Evolutionary conservation across 2,329 filamentous ascomycete genomes (phyloP), one percentile per base, ranked within the genome.

Genomic region (Cladosporium cucumerinum): DNA sequence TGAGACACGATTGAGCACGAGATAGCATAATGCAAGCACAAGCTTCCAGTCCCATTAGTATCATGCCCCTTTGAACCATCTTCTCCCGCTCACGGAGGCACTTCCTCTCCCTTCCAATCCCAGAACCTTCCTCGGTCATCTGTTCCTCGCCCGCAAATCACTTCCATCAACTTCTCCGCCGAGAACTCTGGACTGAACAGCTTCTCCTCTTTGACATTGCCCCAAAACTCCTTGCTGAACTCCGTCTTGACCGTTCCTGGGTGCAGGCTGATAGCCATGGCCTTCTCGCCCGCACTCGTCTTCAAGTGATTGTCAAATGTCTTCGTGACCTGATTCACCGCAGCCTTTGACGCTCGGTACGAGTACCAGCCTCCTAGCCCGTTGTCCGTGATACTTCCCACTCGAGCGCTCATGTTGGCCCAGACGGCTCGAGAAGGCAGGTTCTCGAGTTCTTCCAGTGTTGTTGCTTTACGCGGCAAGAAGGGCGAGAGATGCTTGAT

Each of bases 171-270:
- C 74, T 82, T 84, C 78, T 86, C 85, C 0, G 86, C 90, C 23
- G 89, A 87, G 72, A 84, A 88, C 66, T 88, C 87, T 0, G 86
- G 82, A 66, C 82, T 85, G 69, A 94, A 88, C 69, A 95, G 78
- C 76, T 88, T 87, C 69, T 84, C 81, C 54, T 81, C 77, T 71
- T 81, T 81, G 49, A 89, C 87, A 48, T 82, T 85, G 0, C 73
- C 80, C 91, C 90, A 94, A 73, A 91, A 95, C 51, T 87, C 87
- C 71, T 81, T 83, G 68, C 87, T 92, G 67, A 96, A 78, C 11
- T 84, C 87, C 59, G 91, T 95, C 79, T 84, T 87, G 57, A 95
- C 91, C 1, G 91, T 95, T 2, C 92, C 91, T 1, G 92, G 92
- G 77, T 95, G 92, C 72, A 95, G 83, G 11, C 84, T 85, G 12